phyloP scores from a whole-genome alignment of 768 basidiomycete genomes.

The Rhodocollybia butyracea region DNA sequence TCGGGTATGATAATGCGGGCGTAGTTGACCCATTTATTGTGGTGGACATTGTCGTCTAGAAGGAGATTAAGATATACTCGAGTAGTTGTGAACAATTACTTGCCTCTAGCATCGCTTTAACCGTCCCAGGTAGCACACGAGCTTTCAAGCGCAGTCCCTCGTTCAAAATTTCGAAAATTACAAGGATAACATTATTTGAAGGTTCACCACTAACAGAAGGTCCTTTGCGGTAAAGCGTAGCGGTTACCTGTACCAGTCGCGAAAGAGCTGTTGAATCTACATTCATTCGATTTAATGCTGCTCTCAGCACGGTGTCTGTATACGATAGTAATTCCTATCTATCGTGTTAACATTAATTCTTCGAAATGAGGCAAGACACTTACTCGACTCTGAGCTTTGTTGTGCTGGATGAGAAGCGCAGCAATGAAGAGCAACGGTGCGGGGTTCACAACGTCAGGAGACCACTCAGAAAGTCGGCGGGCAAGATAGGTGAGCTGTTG shows the following conservation, averaged over 20 bases:
- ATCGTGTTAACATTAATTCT: slow-evolving; percentile 1
- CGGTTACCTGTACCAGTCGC: slow-evolving; percentile 46
- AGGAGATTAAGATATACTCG: neutral
- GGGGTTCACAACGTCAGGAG: slow-evolving; percentile 45
- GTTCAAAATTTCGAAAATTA: slow-evolving; percentile 48
- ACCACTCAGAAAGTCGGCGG: slow-evolving; percentile 56
- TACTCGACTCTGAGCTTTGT: slow-evolving; percentile 57
- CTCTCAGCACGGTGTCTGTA: slow-evolving; percentile 59
- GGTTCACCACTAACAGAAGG: slow-evolving; percentile 20
- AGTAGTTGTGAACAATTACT: neutral
- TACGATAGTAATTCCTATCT: slow-evolving; percentile 55
- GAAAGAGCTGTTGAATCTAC: slow-evolving; percentile 42
- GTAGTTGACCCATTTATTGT: slow-evolving; percentile 25
- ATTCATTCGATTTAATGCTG: slow-evolving; percentile 44
- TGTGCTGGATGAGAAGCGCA: slow-evolving; percentile 52
- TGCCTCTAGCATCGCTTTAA: slow-evolving; percentile 56
- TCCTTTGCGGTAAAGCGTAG: slow-evolving; percentile 37
- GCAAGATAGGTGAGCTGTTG: slow-evolving; percentile 50
- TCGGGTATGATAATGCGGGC: slow-evolving; percentile 27
- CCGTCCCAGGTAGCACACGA: slow-evolving; percentile 43
- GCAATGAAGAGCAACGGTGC: slow-evolving; percentile 53
- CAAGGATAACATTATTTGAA: slow-evolving; percentile 33
- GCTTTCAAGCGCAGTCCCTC: slow-evolving; percentile 55
- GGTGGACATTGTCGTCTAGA: slow-evolving; percentile 26
- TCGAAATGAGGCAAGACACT: slow-evolving; percentile 12